Conservation (phyloP, 2,329 filamentous ascomycete species). For the Penicillium thymicola region DNA sequence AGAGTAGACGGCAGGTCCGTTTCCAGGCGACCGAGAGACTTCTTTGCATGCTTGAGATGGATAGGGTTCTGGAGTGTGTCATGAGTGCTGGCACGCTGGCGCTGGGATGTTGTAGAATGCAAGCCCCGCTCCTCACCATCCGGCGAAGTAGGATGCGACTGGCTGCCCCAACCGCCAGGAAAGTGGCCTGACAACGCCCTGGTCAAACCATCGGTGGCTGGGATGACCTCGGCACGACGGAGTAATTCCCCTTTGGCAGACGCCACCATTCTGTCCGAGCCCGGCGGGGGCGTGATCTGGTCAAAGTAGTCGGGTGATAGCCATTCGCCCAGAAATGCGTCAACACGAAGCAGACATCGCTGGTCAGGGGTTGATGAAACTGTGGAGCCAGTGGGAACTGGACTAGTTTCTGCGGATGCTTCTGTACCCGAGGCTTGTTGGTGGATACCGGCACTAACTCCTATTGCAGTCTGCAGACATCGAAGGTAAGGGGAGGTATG, state of each 20-base stretch:
- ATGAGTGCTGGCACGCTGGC: constrained; percentile 50
- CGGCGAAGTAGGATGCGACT: constrained; percentile 25
- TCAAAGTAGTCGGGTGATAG: constrained; percentile 91
- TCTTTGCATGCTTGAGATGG: constrained; percentile 16
- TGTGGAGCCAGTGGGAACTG: not conserved
- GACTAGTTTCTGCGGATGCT: constrained; percentile 1
- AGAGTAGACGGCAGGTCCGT: constrained; percentile 30
- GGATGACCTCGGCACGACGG: constrained; percentile 65
- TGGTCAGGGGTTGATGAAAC: constrained; percentile 6
- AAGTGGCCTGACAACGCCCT: constrained; percentile 47
- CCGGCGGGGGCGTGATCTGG: constrained; percentile 82
- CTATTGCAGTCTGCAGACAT: constrained; percentile 88
- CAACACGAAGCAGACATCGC: constrained; percentile 63
- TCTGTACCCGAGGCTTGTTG: constrained; percentile 34
- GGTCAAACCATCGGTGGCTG: constrained; percentile 39
- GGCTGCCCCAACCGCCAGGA: constrained; percentile 55
- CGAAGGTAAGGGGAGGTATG: constrained; percentile 92
- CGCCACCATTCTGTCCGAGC: constrained; percentile 81
- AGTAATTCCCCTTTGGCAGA: constrained; percentile 84
- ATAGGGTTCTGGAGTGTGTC: constrained; percentile 34
- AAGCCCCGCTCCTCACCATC: constrained; percentile 25
- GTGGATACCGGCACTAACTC: constrained; percentile 78
- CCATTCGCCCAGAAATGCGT: constrained; percentile 95
- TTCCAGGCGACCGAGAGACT: constrained; percentile 31
- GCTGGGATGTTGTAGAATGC: constrained; percentile 8